Base-by-base conservation (phyloP, 176 grass and related monocot genomes). In the Coix lacrymajobi region DNA sequence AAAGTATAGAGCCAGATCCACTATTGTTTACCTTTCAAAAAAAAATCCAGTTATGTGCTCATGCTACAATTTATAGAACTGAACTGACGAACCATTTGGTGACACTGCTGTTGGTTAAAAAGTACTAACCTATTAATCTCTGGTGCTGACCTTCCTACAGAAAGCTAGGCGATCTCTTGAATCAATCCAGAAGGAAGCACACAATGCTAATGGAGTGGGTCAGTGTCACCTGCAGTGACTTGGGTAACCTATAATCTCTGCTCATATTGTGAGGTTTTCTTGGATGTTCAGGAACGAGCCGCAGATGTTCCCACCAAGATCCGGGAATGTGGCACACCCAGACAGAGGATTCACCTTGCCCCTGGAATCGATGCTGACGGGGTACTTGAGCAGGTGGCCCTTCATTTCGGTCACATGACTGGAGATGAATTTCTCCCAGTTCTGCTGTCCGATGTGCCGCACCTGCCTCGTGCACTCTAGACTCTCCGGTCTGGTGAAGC, bases 311-410 rank as follows among this genome's bases (percentile, higher is more conserved):
- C 95, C 95, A 14, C 92, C 90, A 6, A 93, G 69, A 71, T 95
- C 95, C 0, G 92, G 95, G 79, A 98, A 98, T 9, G 86, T 54
- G 6, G 84, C 32, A 24, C 71, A 86, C 3, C 76, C 88, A 0
- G 85, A 71, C 41, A 91, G 65, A 51, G 90, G 56, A 40, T 70
- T 89, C 71, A 98, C 92, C 54, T 89, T 95, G 82, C 96, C 96
- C 34, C 10, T 76, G n/a, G 71, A 80, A 29, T 90, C 84, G 4
- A 98, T 85, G 30, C 73, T 79, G 31, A 98, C 90, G 14, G 96
- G 96, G 76, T 98, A 98, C 84, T 95, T 98, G 38, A 98, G 69
- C 4, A 98, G 90, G 51, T 98, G 96, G 38, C 96, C 87, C 22
- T 33, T 76, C 92, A 98, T 89, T 45, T 98, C 87, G 0, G 81